Conservation (phyloP, 208 protist species). For the Crithidia thermophila region DNA sequence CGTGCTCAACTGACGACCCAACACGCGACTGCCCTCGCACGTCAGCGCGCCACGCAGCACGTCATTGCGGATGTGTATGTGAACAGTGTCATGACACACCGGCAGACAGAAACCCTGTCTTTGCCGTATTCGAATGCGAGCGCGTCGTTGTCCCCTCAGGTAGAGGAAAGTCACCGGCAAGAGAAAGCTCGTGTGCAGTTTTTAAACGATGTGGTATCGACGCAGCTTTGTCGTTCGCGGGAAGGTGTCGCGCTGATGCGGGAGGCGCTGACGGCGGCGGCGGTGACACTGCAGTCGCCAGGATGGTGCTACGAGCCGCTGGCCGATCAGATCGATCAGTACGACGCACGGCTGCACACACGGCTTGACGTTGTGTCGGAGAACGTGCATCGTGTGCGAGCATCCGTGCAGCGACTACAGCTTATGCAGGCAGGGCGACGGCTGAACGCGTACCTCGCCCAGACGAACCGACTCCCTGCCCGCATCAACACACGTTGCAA, state of each 20-base stretch:
- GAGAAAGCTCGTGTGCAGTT: background rate
- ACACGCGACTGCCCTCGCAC: too few species aligned
- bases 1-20: too few species aligned
- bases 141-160: too few species aligned
- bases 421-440: conserved; percentile 1
- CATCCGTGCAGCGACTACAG: background rate
- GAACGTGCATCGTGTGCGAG: background rate
- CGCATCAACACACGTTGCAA: too few species aligned
- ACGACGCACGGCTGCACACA: background rate
- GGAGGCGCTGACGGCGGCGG: background rate
- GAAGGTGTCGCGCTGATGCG: background rate
- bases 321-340: background rate
- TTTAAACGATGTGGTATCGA: background rate
- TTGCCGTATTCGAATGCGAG: too few species aligned
- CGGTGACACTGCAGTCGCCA: background rate
- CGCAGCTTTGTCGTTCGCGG: background rate
- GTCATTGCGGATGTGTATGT: too few species aligned
- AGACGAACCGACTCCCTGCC: too few species aligned
- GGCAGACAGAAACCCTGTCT: too few species aligned
- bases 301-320: conserved; percentile 8
- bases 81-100: too few species aligned
- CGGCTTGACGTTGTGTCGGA: background rate
- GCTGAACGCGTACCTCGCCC: background rate
- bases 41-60: too few species aligned
- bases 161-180: too few species aligned